Evolutionary conservation across 164 flowering plant genomes (phyloP).

Genomic region (Chimonanthus salicifolius): DNA sequence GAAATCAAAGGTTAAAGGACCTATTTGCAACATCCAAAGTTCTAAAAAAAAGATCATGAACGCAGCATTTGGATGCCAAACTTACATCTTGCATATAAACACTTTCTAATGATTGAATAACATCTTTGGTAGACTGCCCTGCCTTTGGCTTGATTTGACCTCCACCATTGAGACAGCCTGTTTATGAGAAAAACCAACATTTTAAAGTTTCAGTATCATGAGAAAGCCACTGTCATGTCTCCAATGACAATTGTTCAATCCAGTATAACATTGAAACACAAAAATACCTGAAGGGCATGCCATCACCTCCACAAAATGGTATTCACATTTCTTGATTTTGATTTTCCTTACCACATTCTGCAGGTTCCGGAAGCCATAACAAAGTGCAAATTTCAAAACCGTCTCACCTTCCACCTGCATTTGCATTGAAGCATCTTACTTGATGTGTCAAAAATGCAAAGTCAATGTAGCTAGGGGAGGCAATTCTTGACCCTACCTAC

Average conservation of each 20-base stretch:
- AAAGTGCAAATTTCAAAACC: conserved; percentile 82
- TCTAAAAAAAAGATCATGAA: neutral
- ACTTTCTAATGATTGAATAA: conserved; percentile 57
- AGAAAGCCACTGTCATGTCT: neutral
- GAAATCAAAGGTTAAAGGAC: neutral
- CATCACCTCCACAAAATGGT: conserved; percentile 93
- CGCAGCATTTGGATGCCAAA: neutral
- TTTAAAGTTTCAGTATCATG: neutral
- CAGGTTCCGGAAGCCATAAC: conserved; percentile 96
- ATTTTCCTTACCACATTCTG: conserved; percentile 80
- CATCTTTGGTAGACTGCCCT: conserved; percentile 78
- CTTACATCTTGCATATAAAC: conserved; percentile 72
- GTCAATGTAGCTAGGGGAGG: too few relatives aligned
- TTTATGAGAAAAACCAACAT: conserved; percentile 3
- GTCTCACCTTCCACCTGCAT: conserved; percentile 69
- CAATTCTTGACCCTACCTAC: too few relatives aligned
- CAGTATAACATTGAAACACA: too few relatives aligned
- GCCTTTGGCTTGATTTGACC: conserved; percentile 86
- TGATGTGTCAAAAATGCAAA: neutral
- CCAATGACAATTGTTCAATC: neutral
- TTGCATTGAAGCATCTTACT: neutral
- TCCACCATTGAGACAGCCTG: conserved; percentile 98
- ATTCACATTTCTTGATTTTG: conserved; percentile 77
- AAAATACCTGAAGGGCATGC: conserved; percentile 92
- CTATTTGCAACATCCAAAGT: neutral